Percentiles rank a stretch among this genome's conserved stretches.
Evolutionary conservation across 257 asterid species (phyloP).

Genomic region (Parsonsia alboflavescens): DNA sequence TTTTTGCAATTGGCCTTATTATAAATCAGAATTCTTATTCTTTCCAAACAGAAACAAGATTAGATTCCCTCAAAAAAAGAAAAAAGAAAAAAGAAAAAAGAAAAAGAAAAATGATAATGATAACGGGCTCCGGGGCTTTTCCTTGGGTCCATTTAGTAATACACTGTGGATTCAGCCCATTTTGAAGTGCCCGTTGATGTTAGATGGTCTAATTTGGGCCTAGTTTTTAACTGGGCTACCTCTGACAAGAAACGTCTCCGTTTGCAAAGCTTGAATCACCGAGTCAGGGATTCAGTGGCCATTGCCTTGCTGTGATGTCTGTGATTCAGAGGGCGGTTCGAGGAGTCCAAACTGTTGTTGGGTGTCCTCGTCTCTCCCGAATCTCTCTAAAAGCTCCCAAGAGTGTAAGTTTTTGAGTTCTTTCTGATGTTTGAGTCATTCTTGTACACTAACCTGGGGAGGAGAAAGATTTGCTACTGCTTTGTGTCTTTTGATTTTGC

Average conservation of each 20-base stretch:
- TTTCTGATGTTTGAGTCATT: neutral
- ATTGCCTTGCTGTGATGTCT: neutral
- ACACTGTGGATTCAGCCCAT: no score
- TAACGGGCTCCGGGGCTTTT: neutral
- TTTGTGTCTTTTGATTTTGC: neutral
- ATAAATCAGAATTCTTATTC: neutral
- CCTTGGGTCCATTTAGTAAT: no score
- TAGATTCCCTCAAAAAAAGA: no score
- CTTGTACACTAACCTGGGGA: neutral
- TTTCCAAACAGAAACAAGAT: neutral
- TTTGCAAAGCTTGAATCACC: neutral
- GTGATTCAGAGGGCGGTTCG: slow-evolving; percentile 25
- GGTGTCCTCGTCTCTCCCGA: slow-evolving; percentile 48
- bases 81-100: neutral
- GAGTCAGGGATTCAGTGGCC: neutral
- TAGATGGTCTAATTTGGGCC: neutral
- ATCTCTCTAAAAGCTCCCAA: slow-evolving; percentile 57
- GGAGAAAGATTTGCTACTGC: neutral
- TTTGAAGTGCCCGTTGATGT: neutral
- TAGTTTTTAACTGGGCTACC: neutral
- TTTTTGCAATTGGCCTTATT: neutral
- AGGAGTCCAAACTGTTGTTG: slow-evolving; percentile 35
- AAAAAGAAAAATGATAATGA: neutral
- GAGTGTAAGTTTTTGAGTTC: slow-evolving; percentile 26
- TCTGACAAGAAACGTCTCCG: neutral